Evolutionary conservation across 768 basidiomycete genomes (phyloP).

Genomic region (Podaxis rugospora): DNA sequence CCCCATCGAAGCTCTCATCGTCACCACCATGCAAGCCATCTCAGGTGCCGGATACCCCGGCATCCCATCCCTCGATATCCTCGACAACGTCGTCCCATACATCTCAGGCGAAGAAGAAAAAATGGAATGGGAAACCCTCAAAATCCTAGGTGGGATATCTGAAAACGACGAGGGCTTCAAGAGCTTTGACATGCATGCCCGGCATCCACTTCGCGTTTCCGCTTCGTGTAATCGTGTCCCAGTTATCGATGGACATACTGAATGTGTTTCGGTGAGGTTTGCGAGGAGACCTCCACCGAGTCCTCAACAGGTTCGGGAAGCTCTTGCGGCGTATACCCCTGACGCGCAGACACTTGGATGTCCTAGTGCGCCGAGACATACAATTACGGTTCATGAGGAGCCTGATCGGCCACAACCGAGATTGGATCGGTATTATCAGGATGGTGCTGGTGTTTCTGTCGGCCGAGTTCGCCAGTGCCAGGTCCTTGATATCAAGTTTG

Average conservation of each 20-base stretch:
- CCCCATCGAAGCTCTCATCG: conserved; percentile 85
- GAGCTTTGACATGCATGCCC: conserved; percentile 81
- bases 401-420: conserved; percentile 92
- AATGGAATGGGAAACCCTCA: conserved; percentile 98
- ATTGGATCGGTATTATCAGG: conserved; percentile 84
- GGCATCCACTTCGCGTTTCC: conserved; percentile 81
- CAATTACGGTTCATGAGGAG: conserved; percentile 91
- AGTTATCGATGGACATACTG: conserved; percentile 93
- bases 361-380: conserved; percentile 80
- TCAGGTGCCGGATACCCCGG: conserved; percentile 98
- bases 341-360: conserved; percentile 72
- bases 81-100: conserved; percentile 95
- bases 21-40: conserved; percentile 97
- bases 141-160: conserved; percentile 86
- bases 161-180: conserved; percentile 50
- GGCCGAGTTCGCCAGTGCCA: conserved; percentile 87
- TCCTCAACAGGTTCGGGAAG: conserved; percentile 84
- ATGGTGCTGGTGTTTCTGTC: conserved; percentile 88
- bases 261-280: conserved; percentile 87
- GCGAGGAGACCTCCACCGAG: conserved; percentile 73
- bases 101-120: conserved; percentile 96
- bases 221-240: conserved; percentile 95
- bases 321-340: conserved; percentile 66
- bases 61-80: conserved; percentile 80
- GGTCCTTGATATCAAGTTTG: conserved; percentile 95